Evolutionary conservation across 768 basidiomycete genomes (phyloP).

Genomic region (Trametes cubensis): DNA sequence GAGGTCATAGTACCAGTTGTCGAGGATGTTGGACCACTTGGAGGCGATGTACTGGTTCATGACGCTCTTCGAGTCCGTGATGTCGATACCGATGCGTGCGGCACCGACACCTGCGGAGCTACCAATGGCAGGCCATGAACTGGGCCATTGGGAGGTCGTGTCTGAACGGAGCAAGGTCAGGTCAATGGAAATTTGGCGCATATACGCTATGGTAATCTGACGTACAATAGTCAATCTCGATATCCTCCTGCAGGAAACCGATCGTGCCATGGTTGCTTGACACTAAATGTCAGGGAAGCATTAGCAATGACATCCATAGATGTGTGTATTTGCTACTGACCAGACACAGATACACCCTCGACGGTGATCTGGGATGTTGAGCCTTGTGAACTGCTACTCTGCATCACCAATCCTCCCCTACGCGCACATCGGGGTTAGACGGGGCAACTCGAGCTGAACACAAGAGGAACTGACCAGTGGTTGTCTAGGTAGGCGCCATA

Average conservation of each 20-base stretch:
- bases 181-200: too few relatives aligned
- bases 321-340: not conserved
- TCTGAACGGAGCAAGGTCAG: not conserved
- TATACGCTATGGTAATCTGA: not conserved
- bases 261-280: conserved; percentile 6
- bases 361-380: not conserved
- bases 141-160: conserved; percentile 13
- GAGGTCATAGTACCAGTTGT: conserved; percentile 23
- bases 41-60: conserved; percentile 18
- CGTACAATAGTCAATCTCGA: conserved; percentile 18
- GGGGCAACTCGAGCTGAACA: not conserved
- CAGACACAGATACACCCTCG: not conserved
- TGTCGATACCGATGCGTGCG: conserved; percentile 15
- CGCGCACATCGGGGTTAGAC: not conserved
- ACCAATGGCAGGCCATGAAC: conserved; percentile 4
- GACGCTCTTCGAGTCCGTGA: conserved; percentile 14
- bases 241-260: conserved; percentile 15
- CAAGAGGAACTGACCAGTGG: conserved; percentile 10
- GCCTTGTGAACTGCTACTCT: not conserved
- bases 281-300: not conserved
- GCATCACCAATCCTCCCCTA: conserved; percentile 14
- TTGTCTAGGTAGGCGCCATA: conserved; percentile 19
- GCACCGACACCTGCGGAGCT: conserved; percentile 2
- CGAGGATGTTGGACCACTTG: conserved; percentile 11
- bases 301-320: not conserved